Evolutionary conservation across 140 eudicot species (phyloP).

Genomic region (Erigeron philadelphicus): DNA sequence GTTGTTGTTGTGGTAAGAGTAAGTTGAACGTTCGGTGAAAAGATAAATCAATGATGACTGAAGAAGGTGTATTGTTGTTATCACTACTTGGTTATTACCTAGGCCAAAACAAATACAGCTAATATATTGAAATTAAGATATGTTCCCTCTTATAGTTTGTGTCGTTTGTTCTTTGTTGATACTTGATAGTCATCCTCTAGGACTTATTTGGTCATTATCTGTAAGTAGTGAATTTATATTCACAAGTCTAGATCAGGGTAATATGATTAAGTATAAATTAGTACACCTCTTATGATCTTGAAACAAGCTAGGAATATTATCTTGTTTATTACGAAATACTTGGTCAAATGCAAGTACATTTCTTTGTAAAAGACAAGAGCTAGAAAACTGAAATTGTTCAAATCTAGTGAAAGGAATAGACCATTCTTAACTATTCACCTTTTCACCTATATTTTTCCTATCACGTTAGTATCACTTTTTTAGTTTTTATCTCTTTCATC

Average conservation of each 20-base stretch:
- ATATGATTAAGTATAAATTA: not conserved
- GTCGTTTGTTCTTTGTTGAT: slow-evolving; percentile 15
- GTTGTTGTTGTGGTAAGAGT: too few species aligned
- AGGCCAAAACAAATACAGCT: not conserved
- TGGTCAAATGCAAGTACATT: slow-evolving; percentile 20
- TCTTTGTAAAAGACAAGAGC: slow-evolving; percentile 9
- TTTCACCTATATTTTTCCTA: too few species aligned
- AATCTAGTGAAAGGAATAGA: not conserved
- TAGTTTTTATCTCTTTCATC: too few species aligned
- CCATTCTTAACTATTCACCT: too few species aligned
- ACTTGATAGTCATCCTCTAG: slow-evolving; percentile 4
- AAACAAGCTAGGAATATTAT: not conserved
- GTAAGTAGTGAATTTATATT: not conserved
- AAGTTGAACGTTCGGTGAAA: too few species aligned
- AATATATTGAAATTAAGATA: not conserved
- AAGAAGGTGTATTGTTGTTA: too few species aligned
- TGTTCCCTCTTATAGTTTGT: slow-evolving; percentile 5
- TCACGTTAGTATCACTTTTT: too few species aligned
- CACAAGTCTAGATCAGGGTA: not conserved
- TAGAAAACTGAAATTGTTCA: not conserved
- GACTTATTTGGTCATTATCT: slow-evolving; percentile 5
- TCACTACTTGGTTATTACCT: not conserved
- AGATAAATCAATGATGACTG: too few species aligned
- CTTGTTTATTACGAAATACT: slow-evolving; percentile 13
- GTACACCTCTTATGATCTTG: not conserved